phyloP scores from a whole-genome alignment of 441 rosid species.

The Arabidopsis hybrid region DNA sequence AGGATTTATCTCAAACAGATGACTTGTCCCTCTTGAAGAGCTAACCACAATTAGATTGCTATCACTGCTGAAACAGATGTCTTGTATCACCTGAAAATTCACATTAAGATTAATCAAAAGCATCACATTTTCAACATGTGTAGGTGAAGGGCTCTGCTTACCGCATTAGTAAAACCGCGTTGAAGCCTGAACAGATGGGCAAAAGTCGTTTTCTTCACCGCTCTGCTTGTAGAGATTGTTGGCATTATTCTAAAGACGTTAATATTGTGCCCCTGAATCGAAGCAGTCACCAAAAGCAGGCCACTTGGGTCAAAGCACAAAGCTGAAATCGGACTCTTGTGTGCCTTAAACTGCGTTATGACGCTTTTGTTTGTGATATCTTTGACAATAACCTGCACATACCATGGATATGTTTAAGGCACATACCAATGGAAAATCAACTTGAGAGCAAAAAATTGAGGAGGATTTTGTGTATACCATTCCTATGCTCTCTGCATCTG shows the following conservation, averaged over 20 bases:
- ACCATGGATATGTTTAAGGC: constrained; percentile 9
- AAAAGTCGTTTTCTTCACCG: constrained; percentile 49
- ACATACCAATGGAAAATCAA: constrained; percentile 22
- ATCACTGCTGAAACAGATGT: constrained; percentile 87
- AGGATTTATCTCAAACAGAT: constrained; percentile 83
- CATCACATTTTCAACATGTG: constrained; percentile 3
- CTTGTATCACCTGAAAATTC: constrained; percentile 84
- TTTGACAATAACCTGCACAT: constrained; percentile 80
- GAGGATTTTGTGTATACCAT: constrained; percentile 58
- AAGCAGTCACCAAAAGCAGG: constrained; percentile 87
- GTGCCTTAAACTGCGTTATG: constrained; percentile 91
- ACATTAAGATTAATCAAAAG: constrained; percentile 18
- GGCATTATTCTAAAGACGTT: constrained; percentile 89
- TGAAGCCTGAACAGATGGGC: constrained; percentile 88
- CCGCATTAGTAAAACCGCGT: constrained; percentile 96
- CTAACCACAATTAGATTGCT: constrained; percentile 89
- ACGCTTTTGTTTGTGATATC: constrained; percentile 73
- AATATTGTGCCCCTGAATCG: constrained; percentile 90
- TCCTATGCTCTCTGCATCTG: constrained; percentile 76
- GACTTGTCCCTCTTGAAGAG: constrained; percentile 95
- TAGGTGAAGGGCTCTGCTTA: constrained; percentile 46
- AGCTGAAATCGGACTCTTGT: constrained; percentile 90
- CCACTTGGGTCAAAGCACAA: constrained; percentile 94
- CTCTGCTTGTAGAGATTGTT: constrained; percentile 50
- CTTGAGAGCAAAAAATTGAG: constrained; percentile 30